phyloP scores from a whole-genome alignment of 306 rosid genomes.

The Lagenaria siceraria region DNA sequence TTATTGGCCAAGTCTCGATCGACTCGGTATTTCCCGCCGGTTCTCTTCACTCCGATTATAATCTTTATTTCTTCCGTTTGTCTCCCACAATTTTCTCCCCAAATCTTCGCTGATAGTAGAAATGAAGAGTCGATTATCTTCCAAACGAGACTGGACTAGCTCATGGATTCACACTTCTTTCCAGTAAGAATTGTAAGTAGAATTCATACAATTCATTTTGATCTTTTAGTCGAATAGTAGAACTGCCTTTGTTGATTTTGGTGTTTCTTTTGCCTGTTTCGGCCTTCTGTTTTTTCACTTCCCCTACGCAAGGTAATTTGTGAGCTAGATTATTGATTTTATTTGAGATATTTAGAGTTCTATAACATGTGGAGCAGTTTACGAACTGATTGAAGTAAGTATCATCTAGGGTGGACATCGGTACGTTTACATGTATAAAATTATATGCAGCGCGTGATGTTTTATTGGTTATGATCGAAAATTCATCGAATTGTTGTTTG shows the following conservation, averaged over 20 bases:
- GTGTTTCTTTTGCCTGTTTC: background rate
- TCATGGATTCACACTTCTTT: background rate
- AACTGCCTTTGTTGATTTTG: background rate
- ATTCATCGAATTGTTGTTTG: background rate
- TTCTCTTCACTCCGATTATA: background rate
- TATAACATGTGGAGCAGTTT: background rate
- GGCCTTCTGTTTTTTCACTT: background rate
- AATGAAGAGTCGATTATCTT: background rate
- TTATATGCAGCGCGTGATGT: too few relatives aligned
- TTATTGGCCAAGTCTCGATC: too few relatives aligned
- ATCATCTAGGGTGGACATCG: background rate
- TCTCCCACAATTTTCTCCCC: background rate
- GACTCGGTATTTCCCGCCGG: background rate
- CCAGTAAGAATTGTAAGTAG: background rate
- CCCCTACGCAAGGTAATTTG: background rate
- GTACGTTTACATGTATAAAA: background rate
- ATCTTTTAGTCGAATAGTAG: background rate
- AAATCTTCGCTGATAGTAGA: background rate
- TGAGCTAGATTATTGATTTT: background rate
- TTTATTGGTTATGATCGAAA: too few relatives aligned
- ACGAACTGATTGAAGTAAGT: background rate
- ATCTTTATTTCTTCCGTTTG: background rate
- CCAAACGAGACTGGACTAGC: background rate
- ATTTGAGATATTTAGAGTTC: background rate
- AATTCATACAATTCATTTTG: background rate